These are phyloP conservation scores for Lagenidium giganteum DNA, from an alignment of 352 stramenopile genomes.

Conservation along the genomic window DNA sequence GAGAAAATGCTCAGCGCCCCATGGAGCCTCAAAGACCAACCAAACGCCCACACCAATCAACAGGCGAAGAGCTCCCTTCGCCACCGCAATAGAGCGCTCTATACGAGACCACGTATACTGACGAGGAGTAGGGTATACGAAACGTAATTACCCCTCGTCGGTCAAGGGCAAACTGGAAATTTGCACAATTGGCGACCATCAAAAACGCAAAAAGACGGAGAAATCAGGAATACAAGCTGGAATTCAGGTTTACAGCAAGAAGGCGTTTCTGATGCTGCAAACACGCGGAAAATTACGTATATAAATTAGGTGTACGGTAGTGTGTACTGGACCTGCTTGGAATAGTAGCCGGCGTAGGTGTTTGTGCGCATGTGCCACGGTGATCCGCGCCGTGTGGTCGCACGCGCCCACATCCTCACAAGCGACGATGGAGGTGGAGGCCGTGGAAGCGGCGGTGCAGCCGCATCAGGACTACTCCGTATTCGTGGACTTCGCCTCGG, in stretches of 20 bases:
- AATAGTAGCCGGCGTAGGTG: too few relatives aligned
- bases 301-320: too few relatives aligned
- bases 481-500: slow-evolving; percentile 44
- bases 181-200: neutral
- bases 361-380: too few relatives aligned
- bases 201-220: neutral
- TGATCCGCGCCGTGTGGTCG: too few relatives aligned
- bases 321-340: too few relatives aligned
- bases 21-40: neutral
- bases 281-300: too few relatives aligned
- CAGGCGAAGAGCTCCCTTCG: neutral
- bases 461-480: slow-evolving; percentile 40
- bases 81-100: neutral
- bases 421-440: neutral
- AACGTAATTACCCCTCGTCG: slow-evolving; percentile 1
- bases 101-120: neutral
- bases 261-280: slow-evolving; percentile 30
- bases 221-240: slow-evolving; percentile 47
- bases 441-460: slow-evolving; percentile 16
- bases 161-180: neutral
- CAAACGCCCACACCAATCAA: slow-evolving; percentile 2
- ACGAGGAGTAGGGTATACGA: neutral
- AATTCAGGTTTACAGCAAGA: neutral
- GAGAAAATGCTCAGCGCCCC: slow-evolving; percentile 12
- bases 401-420: too few relatives aligned